Evolutionary conservation across 352 stramenopile genomes (phyloP).

Genomic region (Phytophthora ramorum): DNA sequence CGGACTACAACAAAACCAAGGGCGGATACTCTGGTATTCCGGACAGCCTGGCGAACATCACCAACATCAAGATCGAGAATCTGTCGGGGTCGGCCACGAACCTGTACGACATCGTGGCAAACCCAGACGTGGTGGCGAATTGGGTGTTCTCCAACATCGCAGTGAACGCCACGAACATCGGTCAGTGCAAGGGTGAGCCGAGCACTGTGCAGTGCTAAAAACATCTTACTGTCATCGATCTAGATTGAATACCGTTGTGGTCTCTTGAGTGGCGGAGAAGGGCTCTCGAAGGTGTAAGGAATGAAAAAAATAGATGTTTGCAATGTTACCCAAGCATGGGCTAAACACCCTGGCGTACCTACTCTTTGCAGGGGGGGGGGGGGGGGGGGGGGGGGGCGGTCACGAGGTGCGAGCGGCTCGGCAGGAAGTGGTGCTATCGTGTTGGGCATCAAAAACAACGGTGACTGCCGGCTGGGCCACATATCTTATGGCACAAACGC

Average conservation of each 20-base stretch:
- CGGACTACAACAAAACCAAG: slow-evolving; percentile 23
- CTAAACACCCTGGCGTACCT: too few relatives aligned
- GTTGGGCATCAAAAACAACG: too few relatives aligned
- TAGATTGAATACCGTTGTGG: too few relatives aligned
- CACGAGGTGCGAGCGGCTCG: too few relatives aligned
- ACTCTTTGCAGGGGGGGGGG: too few relatives aligned
- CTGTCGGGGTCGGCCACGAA: slow-evolving; percentile 36
- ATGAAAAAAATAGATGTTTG: neutral
- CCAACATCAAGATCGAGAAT: slow-evolving; percentile 30
- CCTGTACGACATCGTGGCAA: slow-evolving; percentile 37
- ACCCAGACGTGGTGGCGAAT: slow-evolving; percentile 19
- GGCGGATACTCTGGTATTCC: slow-evolving; percentile 29
- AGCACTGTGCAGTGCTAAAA: slow-evolving; percentile 22
- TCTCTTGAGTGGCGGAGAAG: too few relatives aligned
- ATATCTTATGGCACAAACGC: too few relatives aligned
- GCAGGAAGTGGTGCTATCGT: too few relatives aligned
- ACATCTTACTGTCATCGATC: too few relatives aligned
- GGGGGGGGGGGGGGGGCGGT: too few relatives aligned
- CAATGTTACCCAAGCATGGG: neutral
- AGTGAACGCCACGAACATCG: slow-evolving; percentile 23
- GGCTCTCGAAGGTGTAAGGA: too few relatives aligned
- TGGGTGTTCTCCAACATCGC: slow-evolving; percentile 23
- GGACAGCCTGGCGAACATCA: slow-evolving; percentile 31
- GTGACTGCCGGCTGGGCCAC: too few relatives aligned
- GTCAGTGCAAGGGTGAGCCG: slow-evolving; percentile 12